Evolutionary conservation across 768 basidiomycete species (phyloP).

Genomic region (Paxillus rubicundulus): DNA sequence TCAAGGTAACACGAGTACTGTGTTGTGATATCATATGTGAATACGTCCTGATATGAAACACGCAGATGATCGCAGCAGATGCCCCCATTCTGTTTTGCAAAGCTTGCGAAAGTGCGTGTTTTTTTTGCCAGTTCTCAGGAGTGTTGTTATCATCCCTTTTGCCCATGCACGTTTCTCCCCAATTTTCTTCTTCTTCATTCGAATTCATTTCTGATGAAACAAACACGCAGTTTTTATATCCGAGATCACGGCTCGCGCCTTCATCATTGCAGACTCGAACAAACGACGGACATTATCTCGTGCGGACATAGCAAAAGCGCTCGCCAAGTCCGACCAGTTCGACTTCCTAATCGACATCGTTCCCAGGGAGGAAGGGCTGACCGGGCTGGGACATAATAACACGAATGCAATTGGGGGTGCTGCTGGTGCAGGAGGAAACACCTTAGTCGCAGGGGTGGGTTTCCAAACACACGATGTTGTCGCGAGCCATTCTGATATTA

Average conservation of each 20-base stretch:
- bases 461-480: neutral
- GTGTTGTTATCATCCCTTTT: neutral
- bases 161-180: neutral
- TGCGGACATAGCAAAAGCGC: constrained; percentile 89
- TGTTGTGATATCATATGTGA: constrained; percentile 3
- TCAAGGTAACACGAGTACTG: constrained; percentile 63
- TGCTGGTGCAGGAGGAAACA: constrained; percentile 10
- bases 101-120: constrained; percentile 90
- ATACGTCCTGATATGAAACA: neutral
- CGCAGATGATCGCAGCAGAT: constrained; percentile 96
- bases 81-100: constrained; percentile 97
- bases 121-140: neutral
- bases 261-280: constrained; percentile 92
- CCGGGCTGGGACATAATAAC: constrained; percentile 18
- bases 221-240: constrained; percentile 80
- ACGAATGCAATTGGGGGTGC: neutral
- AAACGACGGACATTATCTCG: constrained; percentile 95
- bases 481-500: neutral
- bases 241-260: constrained; percentile 94
- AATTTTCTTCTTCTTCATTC: neutral
- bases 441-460: constrained; percentile 26
- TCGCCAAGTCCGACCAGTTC: constrained; percentile 92
- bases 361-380: constrained; percentile 68
- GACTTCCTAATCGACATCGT: constrained; percentile 98
- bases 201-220: constrained; percentile 3